Conservation (phyloP, 805 yeast species). For the Wickerhamiella azyma region DNA sequence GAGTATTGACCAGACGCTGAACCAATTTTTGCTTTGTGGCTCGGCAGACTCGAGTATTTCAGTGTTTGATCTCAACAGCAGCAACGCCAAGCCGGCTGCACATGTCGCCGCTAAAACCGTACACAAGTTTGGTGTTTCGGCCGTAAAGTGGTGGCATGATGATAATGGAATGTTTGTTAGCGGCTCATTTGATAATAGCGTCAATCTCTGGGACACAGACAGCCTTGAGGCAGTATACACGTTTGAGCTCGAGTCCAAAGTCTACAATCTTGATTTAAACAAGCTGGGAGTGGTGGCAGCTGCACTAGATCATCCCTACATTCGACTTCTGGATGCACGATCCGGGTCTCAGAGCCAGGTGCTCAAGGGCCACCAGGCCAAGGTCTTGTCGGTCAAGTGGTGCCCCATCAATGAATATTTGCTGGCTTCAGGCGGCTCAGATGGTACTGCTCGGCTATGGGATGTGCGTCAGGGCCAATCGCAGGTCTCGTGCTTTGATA, state of each 20-base stretch:
- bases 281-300: constrained; percentile 46
- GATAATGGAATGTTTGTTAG: constrained; percentile 80
- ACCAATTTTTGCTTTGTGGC: constrained; percentile 48
- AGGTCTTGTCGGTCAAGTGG: constrained; percentile 53
- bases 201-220: constrained; percentile 72
- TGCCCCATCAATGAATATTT: constrained; percentile 49
- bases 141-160: constrained; percentile 74
- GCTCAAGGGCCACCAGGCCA: constrained; percentile 46
- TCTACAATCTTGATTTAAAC: constrained; percentile 54
- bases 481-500: constrained; percentile 51
- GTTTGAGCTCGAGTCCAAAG: constrained; percentile 46
- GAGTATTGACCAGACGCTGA: constrained; percentile 37
- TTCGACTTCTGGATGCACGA: constrained; percentile 59
- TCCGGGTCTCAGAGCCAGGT: constrained; percentile 63
- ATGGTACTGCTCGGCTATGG: constrained; percentile 76
- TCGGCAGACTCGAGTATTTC: constrained; percentile 58
- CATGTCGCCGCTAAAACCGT: constrained; percentile 23
- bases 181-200: constrained; percentile 63
- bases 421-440: constrained; percentile 67
- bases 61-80: constrained; percentile 45
- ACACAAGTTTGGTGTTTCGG: constrained; percentile 63
- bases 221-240: constrained; percentile 50
- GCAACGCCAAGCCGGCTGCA: constrained; percentile 12
- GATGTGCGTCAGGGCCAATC: constrained; percentile 60
- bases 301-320: constrained; percentile 56